Conservation (phyloP, 2,329 filamentous ascomycete genomes). For the Zarea fungicola region DNA sequence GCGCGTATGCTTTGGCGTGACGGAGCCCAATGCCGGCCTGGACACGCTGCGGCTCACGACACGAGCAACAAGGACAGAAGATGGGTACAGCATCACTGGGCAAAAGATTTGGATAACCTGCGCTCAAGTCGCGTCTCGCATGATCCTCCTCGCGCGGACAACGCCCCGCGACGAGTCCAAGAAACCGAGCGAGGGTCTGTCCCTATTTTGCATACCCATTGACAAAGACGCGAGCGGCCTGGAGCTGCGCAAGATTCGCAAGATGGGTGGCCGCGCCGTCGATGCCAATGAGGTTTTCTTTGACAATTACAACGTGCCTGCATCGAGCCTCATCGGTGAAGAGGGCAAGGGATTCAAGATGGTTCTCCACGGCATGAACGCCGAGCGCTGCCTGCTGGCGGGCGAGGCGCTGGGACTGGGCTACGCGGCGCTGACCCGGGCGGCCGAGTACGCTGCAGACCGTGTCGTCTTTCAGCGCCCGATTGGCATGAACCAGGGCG, state of each 20-base stretch:
- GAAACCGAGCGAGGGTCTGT: slow-evolving; percentile 70
- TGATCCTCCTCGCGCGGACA: slow-evolving; percentile 77
- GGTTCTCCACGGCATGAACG: slow-evolving; percentile 75
- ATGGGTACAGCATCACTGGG: slow-evolving; percentile 62
- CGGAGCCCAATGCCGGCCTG: slow-evolving; percentile 76
- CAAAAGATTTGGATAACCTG: slow-evolving; percentile 91
- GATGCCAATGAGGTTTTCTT: slow-evolving; percentile 89
- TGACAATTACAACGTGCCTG: slow-evolving; percentile 66
- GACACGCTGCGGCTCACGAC: slow-evolving; percentile 71
- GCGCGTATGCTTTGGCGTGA: slow-evolving; percentile 76
- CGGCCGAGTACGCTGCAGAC: slow-evolving; percentile 61
- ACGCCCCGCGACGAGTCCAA: slow-evolving; percentile 61
- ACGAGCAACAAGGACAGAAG: slow-evolving; percentile 46
- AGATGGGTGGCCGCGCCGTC: slow-evolving; percentile 79
- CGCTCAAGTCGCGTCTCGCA: slow-evolving; percentile 74
- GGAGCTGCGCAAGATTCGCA: slow-evolving; percentile 67
- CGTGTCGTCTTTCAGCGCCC: slow-evolving; percentile 60
- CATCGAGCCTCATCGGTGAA: slow-evolving; percentile 59
- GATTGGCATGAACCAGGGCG: slow-evolving; percentile 62
- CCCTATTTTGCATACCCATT: slow-evolving; percentile 75
- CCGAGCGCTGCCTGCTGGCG: slow-evolving; percentile 68
- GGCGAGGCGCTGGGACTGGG: slow-evolving; percentile 77
- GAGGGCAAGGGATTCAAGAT: slow-evolving; percentile 77
- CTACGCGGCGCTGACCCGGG: slow-evolving; percentile 62
- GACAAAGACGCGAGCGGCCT: slow-evolving; percentile 55